Base-by-base conservation (phyloP, 805 yeast genomes). In the Cyberlindnera xylosilytica region DNA sequence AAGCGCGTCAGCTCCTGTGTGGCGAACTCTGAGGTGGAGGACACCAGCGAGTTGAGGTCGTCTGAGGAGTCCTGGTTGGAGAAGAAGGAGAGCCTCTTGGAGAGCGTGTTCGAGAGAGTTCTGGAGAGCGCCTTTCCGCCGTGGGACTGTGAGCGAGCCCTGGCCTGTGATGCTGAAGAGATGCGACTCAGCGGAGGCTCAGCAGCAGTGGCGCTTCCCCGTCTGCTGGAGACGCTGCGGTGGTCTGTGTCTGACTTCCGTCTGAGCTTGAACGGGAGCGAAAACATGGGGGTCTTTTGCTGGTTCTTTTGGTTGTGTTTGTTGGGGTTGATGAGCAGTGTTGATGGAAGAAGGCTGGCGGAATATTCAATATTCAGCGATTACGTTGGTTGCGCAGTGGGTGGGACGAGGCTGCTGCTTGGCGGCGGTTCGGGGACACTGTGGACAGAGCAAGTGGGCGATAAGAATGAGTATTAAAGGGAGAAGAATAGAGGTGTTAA, bases 31-130 rank as follows among this genome's bases (percentile, higher is more conserved):
- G 41, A 38, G 5, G 17, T 23, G 6, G 41, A 43, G 4, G 47
- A 37, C 3, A 30, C 27, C 4, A 41, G 13, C 3, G 57, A 51
- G 36, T 44, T 45, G 22, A 44, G 30, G n/a, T 51, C 54, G 13
- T 46, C 55, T 3, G 39, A 28, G 2, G 54, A 49, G 30, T 16
- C 32, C 18, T 44, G 40, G 18, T 39, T 41, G 16, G 50, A 44
- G 38, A 51, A 51, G 33, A 53, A 44, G 15, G 57, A 53, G n/a
- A 53, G 38, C 4, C 47, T 40, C 23, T 34, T 44, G 5, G 46
- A 34, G 15, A 52, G 34, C 11, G 51, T 40, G 29, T 41, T 40
- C 11, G 52, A 42, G 12, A 48, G 28, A 3, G 43, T 27, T 2
- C 46, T 37, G 7, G 38, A n/a, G 3, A 38, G 38, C 3, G 35